phyloP scores from a whole-genome alignment of 2,329 filamentous ascomycete species.

The Diaporthe velutina region DNA sequence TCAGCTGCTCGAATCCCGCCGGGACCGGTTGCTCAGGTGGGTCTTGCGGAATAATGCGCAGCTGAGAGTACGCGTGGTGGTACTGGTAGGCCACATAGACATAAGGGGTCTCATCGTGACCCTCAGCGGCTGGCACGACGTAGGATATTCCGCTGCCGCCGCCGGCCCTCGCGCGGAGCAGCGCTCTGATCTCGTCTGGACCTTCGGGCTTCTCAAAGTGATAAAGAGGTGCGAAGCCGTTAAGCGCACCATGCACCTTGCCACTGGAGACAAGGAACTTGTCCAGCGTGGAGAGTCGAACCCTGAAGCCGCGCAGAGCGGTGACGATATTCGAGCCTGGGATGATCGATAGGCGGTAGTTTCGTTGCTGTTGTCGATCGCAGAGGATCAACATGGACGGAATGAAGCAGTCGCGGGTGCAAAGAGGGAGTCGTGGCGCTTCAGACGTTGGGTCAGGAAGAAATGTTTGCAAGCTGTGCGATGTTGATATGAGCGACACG shows the following conservation, averaged over 20 bases:
- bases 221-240: background rate
- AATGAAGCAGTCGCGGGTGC: background rate
- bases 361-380: background rate
- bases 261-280: conserved; percentile 4
- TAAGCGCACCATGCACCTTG: background rate
- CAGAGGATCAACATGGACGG: background rate
- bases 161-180: background rate
- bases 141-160: background rate
- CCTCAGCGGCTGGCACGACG: conserved; percentile 11
- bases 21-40: background rate
- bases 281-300: background rate
- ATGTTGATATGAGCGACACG: background rate
- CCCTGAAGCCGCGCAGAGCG: conserved; percentile 7
- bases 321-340: conserved; percentile 7
- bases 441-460: background rate
- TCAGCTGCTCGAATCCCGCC: background rate
- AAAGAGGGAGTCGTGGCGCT: too few species aligned
- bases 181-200: background rate
- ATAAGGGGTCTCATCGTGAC: background rate
- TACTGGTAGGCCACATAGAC: conserved; percentile 13
- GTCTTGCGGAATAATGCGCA: background rate
- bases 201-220: background rate
- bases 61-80: background rate
- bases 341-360: background rate
- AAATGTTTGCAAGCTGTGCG: background rate